These are phyloP conservation scores for Candida yuanshanica DNA, from an alignment of 805 yeast genomes.

Conservation along the genomic window DNA sequence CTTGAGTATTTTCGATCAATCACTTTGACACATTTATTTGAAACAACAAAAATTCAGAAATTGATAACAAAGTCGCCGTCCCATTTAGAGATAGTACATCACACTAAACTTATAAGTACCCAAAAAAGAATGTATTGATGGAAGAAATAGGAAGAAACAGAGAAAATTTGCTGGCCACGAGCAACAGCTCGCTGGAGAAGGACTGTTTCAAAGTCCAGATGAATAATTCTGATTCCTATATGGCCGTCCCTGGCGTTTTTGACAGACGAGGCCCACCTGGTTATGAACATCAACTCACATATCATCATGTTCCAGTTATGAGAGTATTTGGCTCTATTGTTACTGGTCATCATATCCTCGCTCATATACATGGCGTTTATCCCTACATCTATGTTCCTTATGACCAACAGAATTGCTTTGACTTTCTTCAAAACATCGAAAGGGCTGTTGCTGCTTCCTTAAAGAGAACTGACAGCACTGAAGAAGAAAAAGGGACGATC, in stretches of 20 bases:
- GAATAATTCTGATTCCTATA: slow-evolving; percentile 62
- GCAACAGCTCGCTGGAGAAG: slow-evolving; percentile 1
- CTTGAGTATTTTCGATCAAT: neutral
- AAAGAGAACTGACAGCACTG: slow-evolving; percentile 15
- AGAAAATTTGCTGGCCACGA: slow-evolving; percentile 4
- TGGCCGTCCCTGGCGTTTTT: slow-evolving; percentile 44
- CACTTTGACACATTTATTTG: neutral
- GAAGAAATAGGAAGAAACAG: neutral
- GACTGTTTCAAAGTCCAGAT: slow-evolving; percentile 41
- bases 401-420: slow-evolving; percentile 38
- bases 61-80: neutral
- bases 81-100: neutral
- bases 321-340: slow-evolving; percentile 70
- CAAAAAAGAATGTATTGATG: neutral
- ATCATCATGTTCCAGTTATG: slow-evolving; percentile 61
- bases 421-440: slow-evolving; percentile 42
- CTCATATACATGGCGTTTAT: slow-evolving; percentile 78
- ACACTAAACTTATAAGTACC: neutral
- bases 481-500: slow-evolving; percentile 5
- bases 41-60: neutral
- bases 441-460: slow-evolving; percentile 34
- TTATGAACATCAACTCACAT: slow-evolving; percentile 19
- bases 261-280: slow-evolving; percentile 36
- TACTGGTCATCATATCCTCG: slow-evolving; percentile 50
- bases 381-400: slow-evolving; percentile 77